These are phyloP conservation scores for Boletus fagicola DNA, from an alignment of 768 basidiomycete genomes.

Conservation along the genomic window DNA sequence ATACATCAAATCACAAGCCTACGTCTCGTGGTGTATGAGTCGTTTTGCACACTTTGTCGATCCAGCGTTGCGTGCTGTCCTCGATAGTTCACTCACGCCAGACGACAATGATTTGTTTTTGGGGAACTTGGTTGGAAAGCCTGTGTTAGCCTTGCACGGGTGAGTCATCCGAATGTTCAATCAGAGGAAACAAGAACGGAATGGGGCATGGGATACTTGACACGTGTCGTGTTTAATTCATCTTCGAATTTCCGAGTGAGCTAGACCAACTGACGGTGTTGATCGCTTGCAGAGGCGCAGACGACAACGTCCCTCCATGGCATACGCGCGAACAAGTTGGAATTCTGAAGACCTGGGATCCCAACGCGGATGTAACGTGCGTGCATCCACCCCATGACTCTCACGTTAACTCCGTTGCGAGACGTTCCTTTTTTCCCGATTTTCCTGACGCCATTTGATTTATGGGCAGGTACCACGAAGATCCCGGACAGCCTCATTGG, in stretches of 20 bases:
- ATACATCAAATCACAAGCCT: slow-evolving; percentile 86
- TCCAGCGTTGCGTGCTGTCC: slow-evolving; percentile 65
- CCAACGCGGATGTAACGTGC: slow-evolving; percentile 52
- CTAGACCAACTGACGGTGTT: neutral
- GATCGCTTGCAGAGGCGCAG: slow-evolving; percentile 53
- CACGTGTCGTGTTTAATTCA: neutral
- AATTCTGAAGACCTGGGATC: slow-evolving; percentile 57
- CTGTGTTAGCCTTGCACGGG: slow-evolving; percentile 80
- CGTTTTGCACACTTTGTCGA: slow-evolving; percentile 79
- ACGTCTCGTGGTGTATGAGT: slow-evolving; percentile 70
- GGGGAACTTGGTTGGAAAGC: slow-evolving; percentile 69
- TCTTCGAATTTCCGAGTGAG: neutral
- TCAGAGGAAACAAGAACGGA: neutral
- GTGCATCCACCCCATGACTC: slow-evolving; percentile 16
- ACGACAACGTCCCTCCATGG: slow-evolving; percentile 87
- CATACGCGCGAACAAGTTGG: slow-evolving; percentile 70
- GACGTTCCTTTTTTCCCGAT: neutral
- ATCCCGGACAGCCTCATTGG: slow-evolving; percentile 65
- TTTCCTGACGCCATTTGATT: neutral
- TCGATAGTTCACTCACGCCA: slow-evolving; percentile 71
- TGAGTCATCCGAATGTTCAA: slow-evolving; percentile 30
- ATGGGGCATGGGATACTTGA: neutral
- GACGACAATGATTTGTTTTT: slow-evolving; percentile 89
- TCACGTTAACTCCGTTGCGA: neutral
- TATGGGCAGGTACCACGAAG: slow-evolving; percentile 58